Base-by-base conservation (phyloP, 2,329 filamentous ascomycete species). In the Trichophyton schoenleinii region DNA sequence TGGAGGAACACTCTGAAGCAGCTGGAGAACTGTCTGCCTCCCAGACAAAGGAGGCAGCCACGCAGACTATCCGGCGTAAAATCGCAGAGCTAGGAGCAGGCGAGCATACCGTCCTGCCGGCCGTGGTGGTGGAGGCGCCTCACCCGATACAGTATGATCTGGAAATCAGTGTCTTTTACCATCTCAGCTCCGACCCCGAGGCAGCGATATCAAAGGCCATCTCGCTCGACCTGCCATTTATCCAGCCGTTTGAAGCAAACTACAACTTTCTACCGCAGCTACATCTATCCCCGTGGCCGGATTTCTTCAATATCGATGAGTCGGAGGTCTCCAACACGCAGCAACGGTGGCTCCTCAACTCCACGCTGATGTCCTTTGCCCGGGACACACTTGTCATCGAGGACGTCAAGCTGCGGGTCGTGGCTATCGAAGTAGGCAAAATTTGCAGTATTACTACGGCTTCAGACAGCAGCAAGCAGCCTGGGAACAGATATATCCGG, bases 171-270 rank as follows among this genome's bases (percentile, higher is more conserved):
- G 84, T 87, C 1, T 80, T 84, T 5, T 99, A 99, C 70, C 84
- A 88, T 68, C 79, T 97, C 1, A 78, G 85, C 2, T 88, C 88
- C 4, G 91, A 97, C 70, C 78, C 85, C 0, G 87, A 88, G 58
- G 96, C 91, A 0, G 86, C 87, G 1, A 87, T 97, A 44, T 84
- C 86, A 42, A 92, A 95, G 72, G 83, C 81, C 1, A 75, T 87
- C 22, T 80, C 83, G 0, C 80, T 88, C 44, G 85, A 87, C 60
- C 73, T 97, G 3, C 82, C 84, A 42, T 81, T 96, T 61, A 84
- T 89, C 60, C 86, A 85, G 58, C 90, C 92, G 0, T 97, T 99
- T 68, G 91, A 96, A 74, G 89, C 91, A 15, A 94, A 88, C 68
- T 96, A 95, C 72, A 89, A 95, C 64, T 84, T 97, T 64, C 80